Base-by-base conservation (phyloP, 805 yeast genomes). In the Sungouiella thailandica region DNA sequence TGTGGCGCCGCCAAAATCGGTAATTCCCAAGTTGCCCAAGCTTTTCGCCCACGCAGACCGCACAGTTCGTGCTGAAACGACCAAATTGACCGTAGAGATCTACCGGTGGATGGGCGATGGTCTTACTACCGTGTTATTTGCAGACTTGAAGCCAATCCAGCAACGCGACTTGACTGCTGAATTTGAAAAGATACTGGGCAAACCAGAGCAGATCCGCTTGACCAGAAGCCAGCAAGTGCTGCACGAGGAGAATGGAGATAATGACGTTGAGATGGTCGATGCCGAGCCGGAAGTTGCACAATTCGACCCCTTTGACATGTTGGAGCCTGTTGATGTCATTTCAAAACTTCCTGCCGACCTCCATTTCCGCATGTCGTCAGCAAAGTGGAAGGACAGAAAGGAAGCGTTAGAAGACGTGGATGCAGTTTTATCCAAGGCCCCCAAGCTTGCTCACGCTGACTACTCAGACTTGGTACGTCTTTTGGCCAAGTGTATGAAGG, bases 321-420 rank as follows among this genome's bases (percentile, higher is more conserved):
- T 80, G 29, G 84, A 78, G 10, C 81, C 90, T 1, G 81, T 78
- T 5, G 80, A 79, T 17, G 78, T 89, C 0, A 53, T 83, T 20
- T 58, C 74, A 13, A 76, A 77, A 41, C 47, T 89, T 1, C 96
- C 97, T 0, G 48, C 60, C 3, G 80, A 80, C 46, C 73, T 87
- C 36, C 49, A 68, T 18, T 50, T 65, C 2, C 64, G 77, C 44
- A 60, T 87, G 20, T 54, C 66, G 1, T 79, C 89, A 2, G 41
- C 78, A 0, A 80, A 82, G 49, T 93, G 98, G 98, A 87, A 88
- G 52, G 97, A 89, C 33, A 71, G 98, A 42, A 87, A 84, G 37
- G 96, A 85, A 46, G 86, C 74, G 0, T 65, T 93, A 36, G 90
- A 85, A 30, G 88, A 78, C 41, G 68, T 74, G 2, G 43, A 56